Conservation (phyloP, 2,329 filamentous ascomycete species). For the Epichloe glyceriae region DNA sequence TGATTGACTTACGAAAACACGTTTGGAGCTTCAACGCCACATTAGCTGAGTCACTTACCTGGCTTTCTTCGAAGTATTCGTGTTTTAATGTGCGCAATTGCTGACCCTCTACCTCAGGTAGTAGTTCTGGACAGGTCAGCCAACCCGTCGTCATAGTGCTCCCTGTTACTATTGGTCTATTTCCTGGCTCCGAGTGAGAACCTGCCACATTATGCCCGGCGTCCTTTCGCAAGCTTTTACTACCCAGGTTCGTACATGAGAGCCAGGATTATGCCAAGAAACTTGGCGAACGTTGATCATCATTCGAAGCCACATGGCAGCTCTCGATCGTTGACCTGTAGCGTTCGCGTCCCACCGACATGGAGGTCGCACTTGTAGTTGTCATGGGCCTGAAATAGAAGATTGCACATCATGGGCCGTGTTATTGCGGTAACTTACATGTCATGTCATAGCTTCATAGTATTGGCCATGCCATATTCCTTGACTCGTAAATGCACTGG, state of each 20-base stretch:
- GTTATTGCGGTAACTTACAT: too few relatives aligned
- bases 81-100: not conserved
- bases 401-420: not conserved
- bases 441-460: not conserved
- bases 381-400: not conserved
- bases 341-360: not conserved
- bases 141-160: not conserved
- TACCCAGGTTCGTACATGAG: not conserved
- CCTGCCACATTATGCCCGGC: not conserved
- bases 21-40: not conserved
- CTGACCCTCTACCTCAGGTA: not conserved
- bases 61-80: not conserved
- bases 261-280: not conserved
- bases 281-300: not conserved
- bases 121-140: not conserved
- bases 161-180: not conserved
- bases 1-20: not conserved
- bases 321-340: not conserved
- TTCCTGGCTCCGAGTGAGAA: not conserved
- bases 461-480: not conserved
- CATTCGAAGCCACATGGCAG: not conserved
- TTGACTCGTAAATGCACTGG: not conserved
- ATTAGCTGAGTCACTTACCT: slow-evolving; percentile 4
- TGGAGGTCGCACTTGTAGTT: not conserved
- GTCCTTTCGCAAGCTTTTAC: not conserved